Percentiles rank a stretch among this genome's conserved stretches.
Evolutionary conservation across 1,284 basidiomycete species (phyloP).

Genomic region (Sporisorium graminicola): DNA sequence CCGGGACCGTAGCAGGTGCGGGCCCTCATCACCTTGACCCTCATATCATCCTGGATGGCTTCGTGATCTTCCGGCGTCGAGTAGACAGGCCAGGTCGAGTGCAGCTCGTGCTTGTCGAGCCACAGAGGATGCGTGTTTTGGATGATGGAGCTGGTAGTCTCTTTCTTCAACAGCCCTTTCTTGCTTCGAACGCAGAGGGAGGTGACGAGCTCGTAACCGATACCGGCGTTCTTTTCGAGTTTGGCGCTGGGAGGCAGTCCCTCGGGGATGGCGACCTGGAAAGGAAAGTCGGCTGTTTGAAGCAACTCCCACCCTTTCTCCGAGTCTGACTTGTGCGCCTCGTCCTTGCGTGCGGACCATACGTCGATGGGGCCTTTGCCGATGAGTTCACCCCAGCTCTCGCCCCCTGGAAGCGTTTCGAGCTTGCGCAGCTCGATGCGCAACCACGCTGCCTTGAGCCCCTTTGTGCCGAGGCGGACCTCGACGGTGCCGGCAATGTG

Average conservation of each 20-base stretch:
- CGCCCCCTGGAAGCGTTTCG: conserved; percentile 63
- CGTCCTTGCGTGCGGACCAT: conserved; percentile 54
- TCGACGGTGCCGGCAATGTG: conserved; percentile 65
- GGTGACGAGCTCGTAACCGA: conserved; percentile 66
- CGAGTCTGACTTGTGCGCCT: conserved; percentile 41
- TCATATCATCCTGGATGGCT: conserved; percentile 46
- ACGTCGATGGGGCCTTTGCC: conserved; percentile 65
- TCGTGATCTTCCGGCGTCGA: conserved; percentile 56
- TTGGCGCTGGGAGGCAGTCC: conserved; percentile 63
- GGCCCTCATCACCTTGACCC: conserved; percentile 56
- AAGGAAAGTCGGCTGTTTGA: conserved; percentile 59
- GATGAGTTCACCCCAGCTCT: conserved; percentile 67
- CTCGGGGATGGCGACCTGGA: conserved; percentile 62
- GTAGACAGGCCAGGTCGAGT: conserved; percentile 67
- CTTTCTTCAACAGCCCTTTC: conserved; percentile 56
- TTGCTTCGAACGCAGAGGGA: conserved; percentile 60
- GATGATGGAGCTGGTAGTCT: conserved; percentile 57
- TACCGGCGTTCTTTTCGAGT: conserved; percentile 63
- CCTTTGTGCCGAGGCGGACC: conserved; percentile 59
- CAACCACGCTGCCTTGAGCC: conserved; percentile 65
- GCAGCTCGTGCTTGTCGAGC: conserved; percentile 68
- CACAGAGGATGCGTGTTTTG: conserved; percentile 59
- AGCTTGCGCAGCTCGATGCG: conserved; percentile 68
- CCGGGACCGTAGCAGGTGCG: conserved; percentile 61
- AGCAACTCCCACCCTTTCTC: conserved; percentile 56